phyloP scores from a whole-genome alignment of 2,329 filamentous ascomycete species.

The Neonectria magnoliae region DNA sequence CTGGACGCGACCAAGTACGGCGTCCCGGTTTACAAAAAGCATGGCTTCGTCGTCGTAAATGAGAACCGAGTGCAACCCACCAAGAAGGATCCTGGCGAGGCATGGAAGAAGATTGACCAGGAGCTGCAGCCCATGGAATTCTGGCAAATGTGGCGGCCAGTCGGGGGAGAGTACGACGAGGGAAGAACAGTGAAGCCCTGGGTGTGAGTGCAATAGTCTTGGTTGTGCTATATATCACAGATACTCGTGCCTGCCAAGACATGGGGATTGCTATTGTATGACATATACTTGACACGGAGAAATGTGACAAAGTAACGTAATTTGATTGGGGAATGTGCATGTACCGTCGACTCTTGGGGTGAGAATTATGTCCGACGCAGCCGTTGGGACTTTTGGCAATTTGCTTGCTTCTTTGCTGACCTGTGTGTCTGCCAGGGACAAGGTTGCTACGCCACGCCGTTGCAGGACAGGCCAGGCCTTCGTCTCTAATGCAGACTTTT shows the following conservation, averaged over 20 bases:
- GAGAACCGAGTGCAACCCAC: constrained; percentile 21
- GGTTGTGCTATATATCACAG: too few species aligned
- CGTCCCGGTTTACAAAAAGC: constrained; percentile 35
- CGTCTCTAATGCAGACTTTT: not conserved
- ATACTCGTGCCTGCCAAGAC: not conserved
- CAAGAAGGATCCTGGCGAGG: constrained; percentile 24
- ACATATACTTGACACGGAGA: not conserved
- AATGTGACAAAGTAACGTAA: not conserved
- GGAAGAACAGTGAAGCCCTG: constrained; percentile 30
- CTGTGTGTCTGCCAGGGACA: not conserved
- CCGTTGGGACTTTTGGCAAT: not conserved
- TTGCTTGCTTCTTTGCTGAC: not conserved
- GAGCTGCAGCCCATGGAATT: constrained; percentile 30
- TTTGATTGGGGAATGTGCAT: not conserved
- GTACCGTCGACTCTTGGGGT: not conserved
- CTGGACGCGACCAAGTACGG: constrained; percentile 35
- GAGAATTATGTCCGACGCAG: not conserved
- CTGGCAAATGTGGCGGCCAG: constrained; percentile 38
- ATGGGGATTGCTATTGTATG: too few species aligned
- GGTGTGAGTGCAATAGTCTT: constrained; percentile 11
- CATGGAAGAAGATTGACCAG: constrained; percentile 27
- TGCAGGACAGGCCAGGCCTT: not conserved
- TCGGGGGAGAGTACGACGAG: constrained; percentile 31
- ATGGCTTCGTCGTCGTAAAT: constrained; percentile 33
- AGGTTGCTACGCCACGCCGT: not conserved